These are phyloP conservation scores for Camellia oleifera DNA, from an alignment of 179 eudicot species.

Conservation along the genomic window DNA sequence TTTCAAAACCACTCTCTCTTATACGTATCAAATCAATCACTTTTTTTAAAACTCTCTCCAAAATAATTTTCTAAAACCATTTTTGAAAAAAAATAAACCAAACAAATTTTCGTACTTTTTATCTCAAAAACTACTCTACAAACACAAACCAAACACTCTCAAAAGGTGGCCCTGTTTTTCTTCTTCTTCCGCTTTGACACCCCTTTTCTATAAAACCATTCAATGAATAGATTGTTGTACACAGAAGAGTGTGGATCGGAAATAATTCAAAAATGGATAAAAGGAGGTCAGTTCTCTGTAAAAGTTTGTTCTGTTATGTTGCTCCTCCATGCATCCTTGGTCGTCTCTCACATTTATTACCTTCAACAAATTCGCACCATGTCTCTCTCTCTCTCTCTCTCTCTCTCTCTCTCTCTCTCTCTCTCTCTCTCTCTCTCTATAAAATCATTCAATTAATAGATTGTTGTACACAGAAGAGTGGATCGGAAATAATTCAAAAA, in stretches of 20 bases:
- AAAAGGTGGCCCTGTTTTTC: neutral
- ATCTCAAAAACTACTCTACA: too few relatives aligned
- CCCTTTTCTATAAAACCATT: neutral
- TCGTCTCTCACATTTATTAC: neutral
- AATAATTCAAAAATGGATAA: neutral
- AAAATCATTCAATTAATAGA: neutral
- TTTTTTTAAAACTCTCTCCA: too few relatives aligned
- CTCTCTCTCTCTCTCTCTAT: neutral
- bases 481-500: neutral
- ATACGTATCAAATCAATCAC: too few relatives aligned
- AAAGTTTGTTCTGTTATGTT: neutral
- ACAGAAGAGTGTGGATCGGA: neutral
- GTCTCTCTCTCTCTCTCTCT: too few relatives aligned
- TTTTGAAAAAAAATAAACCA: too few relatives aligned
- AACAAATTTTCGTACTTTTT: too few relatives aligned
- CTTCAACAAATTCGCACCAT: neutral
- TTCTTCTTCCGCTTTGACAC: neutral
- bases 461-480: neutral
- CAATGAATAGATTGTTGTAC: neutral
- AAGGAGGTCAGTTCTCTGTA: neutral
- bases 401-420: too few relatives aligned
- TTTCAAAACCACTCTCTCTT: too few relatives aligned
- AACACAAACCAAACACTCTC: too few relatives aligned
- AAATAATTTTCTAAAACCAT: too few relatives aligned
- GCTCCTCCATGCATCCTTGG: neutral